Evolutionary conservation across 176 grass and related monocot species (phyloP).

Genomic region (Musa troglodytarum): DNA sequence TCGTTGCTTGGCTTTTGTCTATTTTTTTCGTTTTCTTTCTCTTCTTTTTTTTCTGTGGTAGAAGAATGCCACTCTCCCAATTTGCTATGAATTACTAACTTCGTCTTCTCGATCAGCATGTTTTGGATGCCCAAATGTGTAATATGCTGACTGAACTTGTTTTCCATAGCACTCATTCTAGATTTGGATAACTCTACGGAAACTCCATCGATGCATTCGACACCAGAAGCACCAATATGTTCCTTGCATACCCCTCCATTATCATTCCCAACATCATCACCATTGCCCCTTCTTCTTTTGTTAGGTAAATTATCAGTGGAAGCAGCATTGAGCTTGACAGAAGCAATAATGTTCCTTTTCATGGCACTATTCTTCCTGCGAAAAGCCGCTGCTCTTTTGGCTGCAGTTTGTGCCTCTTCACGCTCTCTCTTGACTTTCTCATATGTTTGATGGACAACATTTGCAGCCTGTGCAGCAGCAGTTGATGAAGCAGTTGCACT

Average conservation of each 20-base stretch:
- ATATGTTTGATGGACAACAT: conserved; percentile 32
- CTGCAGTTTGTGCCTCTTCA: conserved; percentile 8
- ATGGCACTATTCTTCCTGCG: background rate
- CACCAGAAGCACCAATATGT: conserved; percentile 12
- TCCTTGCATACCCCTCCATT: conserved; percentile 5
- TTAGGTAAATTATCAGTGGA: conserved; percentile 30
- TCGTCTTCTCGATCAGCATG: conserved; percentile 35
- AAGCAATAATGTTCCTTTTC: conserved; percentile 24
- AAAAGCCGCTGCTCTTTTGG: conserved; percentile 21
- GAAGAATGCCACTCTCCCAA: conserved; percentile 27
- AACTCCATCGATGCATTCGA: conserved; percentile 25
- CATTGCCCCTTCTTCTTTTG: conserved; percentile 19
- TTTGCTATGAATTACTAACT: conserved; percentile 30
- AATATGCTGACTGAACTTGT: conserved; percentile 16
- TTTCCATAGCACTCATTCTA: conserved; percentile 9
- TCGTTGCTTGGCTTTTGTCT: conserved; percentile 9
- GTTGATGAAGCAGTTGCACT: conserved; percentile 55
- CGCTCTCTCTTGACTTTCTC: conserved; percentile 23
- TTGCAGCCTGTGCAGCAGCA: conserved; percentile 16
- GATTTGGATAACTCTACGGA: conserved; percentile 16
- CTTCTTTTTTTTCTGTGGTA: conserved; percentile 1
- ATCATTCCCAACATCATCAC: conserved; percentile 14
- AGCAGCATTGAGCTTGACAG: conserved; percentile 24
- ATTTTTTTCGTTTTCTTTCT: conserved; percentile 13
- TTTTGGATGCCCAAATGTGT: conserved; percentile 23